These are phyloP conservation scores for Albugo candida DNA, from an alignment of 352 stramenopile species.

Conservation along the genomic window DNA sequence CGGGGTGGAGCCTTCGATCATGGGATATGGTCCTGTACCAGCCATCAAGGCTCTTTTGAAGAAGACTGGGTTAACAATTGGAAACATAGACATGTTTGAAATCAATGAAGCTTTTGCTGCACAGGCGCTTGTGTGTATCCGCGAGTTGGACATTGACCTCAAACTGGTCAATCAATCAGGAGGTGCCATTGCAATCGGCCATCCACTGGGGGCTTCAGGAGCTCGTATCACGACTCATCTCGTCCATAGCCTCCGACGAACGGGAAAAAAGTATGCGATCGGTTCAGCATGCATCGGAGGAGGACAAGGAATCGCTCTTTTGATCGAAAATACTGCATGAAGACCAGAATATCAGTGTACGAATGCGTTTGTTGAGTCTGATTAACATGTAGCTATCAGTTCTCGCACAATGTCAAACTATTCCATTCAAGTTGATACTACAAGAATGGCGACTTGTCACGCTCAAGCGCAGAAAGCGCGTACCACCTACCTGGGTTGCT, in stretches of 20 bases:
- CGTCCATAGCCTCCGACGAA: conserved; percentile 68
- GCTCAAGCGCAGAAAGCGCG: no score
- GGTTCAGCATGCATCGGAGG: conserved; percentile 96
- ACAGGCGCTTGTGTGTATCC: conserved; percentile 91
- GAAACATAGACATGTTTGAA: conserved; percentile 93
- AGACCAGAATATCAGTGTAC: not conserved
- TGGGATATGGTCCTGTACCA: conserved; percentile 93
- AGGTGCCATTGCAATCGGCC: conserved; percentile 91
- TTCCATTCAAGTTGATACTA: no score
- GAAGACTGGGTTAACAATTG: conserved; percentile 72
- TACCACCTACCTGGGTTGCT: no score
- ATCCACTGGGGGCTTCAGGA: conserved; percentile 91
- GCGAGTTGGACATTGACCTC: conserved; percentile 91
- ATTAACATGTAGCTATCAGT: no score
- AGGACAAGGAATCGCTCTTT: conserved; percentile 94
- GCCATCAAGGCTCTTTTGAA: conserved; percentile 87
- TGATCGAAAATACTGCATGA: conserved; percentile 84
- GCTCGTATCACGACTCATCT: conserved; percentile 83
- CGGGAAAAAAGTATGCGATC: conserved; percentile 86
- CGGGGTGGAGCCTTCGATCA: conserved; percentile 91
- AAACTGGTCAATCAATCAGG: conserved; percentile 86
- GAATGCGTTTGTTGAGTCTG: not conserved
- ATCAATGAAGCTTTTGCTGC: conserved; percentile 98
- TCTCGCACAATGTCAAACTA: no score
- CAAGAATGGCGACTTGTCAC: no score